A percentile compares a stretch with the other conserved stretches of the same genome.
Evolutionary conservation across 1,139 yeast species (phyloP).

Genomic region (Candida sp.): DNA sequence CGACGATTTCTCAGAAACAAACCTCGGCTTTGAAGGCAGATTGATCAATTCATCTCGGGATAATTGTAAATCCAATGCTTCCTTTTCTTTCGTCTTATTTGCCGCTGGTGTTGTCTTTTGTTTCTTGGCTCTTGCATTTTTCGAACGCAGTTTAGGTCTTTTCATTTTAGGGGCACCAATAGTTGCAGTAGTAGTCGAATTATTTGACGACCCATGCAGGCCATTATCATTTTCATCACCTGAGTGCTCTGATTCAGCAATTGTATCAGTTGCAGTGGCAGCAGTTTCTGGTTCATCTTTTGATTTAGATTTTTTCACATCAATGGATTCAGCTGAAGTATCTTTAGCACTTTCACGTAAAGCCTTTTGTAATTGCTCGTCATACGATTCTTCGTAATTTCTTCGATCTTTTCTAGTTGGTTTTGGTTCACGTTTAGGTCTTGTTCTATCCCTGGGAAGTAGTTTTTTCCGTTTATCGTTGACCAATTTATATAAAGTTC

Average conservation of each 20-base stretch:
- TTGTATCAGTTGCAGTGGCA: conserved; percentile 9
- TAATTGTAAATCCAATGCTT: conserved; percentile 9
- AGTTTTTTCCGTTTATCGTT: conserved; percentile 46
- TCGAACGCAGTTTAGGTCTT: conserved; percentile 1
- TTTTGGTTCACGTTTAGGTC: conserved; percentile 46
- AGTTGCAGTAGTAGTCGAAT: background rate
- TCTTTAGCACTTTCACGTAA: conserved; percentile 66
- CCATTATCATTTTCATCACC: conserved; percentile 4
- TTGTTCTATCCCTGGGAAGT: conserved; percentile 56
- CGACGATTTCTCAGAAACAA: conserved; percentile 72
- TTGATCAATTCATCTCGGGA: conserved; percentile 43
- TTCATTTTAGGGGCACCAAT: background rate
- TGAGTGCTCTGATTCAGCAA: conserved; percentile 4
- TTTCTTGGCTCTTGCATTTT: conserved; percentile 9
- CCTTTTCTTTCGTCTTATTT: conserved; percentile 8
- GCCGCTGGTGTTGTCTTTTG: conserved; percentile 12
- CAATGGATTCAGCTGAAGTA: conserved; percentile 14
- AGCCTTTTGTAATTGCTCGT: conserved; percentile 66
- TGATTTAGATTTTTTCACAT: conserved; percentile 4
- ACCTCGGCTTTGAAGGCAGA: conserved; percentile 78
- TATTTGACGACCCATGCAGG: conserved; percentile 3
- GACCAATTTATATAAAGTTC: conserved; percentile 49
- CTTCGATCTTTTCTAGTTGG: conserved; percentile 84
- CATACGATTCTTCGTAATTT: conserved; percentile 51
- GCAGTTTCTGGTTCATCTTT: conserved; percentile 13